phyloP scores from a whole-genome alignment of 2,329 filamentous ascomycete species.

The Neonectria magnoliae region DNA sequence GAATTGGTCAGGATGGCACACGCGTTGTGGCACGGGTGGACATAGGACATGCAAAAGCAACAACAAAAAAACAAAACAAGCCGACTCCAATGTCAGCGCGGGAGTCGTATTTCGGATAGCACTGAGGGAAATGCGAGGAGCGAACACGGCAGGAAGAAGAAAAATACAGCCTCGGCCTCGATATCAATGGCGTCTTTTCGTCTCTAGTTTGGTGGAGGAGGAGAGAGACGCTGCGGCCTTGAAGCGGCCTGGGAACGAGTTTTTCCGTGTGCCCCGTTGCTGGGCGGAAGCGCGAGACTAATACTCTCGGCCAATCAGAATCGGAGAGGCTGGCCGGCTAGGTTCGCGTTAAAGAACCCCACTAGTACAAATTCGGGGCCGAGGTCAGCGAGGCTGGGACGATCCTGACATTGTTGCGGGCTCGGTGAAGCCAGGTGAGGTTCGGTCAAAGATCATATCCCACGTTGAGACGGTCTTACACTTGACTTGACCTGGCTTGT shows the following conservation, averaged over 20 bases:
- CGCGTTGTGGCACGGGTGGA: constrained; percentile 28
- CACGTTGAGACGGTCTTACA: not conserved
- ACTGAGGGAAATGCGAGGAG: not conserved
- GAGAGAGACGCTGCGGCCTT: constrained; percentile 15
- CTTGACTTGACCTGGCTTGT: not conserved
- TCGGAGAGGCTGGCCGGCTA: constrained; percentile 15
- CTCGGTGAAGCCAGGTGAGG: not conserved
- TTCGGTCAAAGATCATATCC: not conserved
- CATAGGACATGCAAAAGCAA: constrained; percentile 26
- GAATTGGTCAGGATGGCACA: constrained; percentile 37
- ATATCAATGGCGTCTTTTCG: constrained; percentile 18
- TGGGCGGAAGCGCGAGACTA: not conserved
- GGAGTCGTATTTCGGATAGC: not conserved
- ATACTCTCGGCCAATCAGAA: constrained; percentile 19
- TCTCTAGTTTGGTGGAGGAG: constrained; percentile 25
- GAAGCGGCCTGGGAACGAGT: constrained; percentile 31
- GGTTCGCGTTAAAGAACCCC: not conserved
- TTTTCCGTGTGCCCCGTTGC: constrained; percentile 35
- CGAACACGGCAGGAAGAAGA: not conserved
- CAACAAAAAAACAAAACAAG: constrained; percentile 23
- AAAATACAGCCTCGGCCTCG: constrained; percentile 25
- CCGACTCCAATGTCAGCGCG: not conserved
- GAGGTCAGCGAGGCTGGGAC: constrained; percentile 19
- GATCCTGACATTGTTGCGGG: too few species aligned
- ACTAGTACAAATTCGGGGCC: constrained; percentile 24